Percentiles rank a stretch among this genome's conserved stretches.
These are phyloP conservation scores for Phytophthora crassamura DNA, from an alignment of 352 stramenopile genomes.

Conservation along the genomic window DNA sequence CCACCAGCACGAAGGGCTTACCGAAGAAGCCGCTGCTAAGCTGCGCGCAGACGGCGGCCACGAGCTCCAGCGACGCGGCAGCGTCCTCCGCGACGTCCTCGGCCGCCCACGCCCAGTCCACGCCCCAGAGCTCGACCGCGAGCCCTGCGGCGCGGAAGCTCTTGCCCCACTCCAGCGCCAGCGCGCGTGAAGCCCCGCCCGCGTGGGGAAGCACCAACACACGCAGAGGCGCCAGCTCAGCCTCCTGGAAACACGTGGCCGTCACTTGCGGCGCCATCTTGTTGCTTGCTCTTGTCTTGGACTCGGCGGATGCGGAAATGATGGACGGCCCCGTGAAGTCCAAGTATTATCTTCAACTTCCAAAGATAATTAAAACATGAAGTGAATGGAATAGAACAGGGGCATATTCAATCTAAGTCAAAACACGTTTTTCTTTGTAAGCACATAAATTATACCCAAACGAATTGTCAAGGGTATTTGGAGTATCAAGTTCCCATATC, in stretches of 20 bases:
- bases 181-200: constrained; percentile 47
- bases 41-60: constrained; percentile 46
- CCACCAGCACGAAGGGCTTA: constrained; percentile 73
- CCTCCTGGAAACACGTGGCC: constrained; percentile 68
- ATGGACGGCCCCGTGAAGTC: constrained; percentile 5
- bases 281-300: constrained; percentile 12
- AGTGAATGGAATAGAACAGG: too few species aligned
- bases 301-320: constrained; percentile 19
- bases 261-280: constrained; percentile 46
- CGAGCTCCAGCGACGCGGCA: constrained; percentile 30
- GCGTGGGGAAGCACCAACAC: constrained; percentile 70
- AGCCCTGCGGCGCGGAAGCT: constrained; percentile 43
- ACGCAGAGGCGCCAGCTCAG: constrained; percentile 66
- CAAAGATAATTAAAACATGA: too few species aligned
- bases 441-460: too few species aligned
- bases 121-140: constrained; percentile 61
- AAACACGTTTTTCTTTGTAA: too few species aligned
- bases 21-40: constrained; percentile 70
- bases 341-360: too few species aligned
- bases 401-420: too few species aligned
- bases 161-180: constrained; percentile 57
- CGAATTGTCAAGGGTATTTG: too few species aligned
- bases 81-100: constrained; percentile 20
- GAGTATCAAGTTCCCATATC: not conserved
- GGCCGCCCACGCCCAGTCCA: constrained; percentile 60